Conservation (phyloP, 2,329 filamentous ascomycete species). For the Verticillium nonalfalfae region DNA sequence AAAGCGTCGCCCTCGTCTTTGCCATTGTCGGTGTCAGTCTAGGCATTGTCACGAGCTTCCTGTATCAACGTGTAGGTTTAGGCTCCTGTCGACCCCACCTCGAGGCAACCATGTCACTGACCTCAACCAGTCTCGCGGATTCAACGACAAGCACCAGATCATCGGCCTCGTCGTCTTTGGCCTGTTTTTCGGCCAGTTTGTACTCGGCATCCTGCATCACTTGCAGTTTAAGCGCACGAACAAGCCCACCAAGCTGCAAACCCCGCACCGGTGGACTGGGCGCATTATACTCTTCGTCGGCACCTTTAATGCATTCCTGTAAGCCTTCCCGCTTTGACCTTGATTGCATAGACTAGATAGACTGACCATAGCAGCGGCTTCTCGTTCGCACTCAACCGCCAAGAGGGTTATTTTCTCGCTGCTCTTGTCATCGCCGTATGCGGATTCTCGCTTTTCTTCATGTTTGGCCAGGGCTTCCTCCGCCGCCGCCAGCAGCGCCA, state of each 20-base stretch:
- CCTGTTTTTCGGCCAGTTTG: slow-evolving; percentile 45
- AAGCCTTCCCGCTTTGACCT: slow-evolving; percentile 16
- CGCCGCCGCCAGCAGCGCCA: slow-evolving; percentile 5
- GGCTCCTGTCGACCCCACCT: not conserved
- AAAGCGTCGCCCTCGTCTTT: slow-evolving; percentile 40
- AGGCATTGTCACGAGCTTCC: slow-evolving; percentile 45
- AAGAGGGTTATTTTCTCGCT: slow-evolving; percentile 40
- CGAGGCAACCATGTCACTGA: not conserved
- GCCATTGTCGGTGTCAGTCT: slow-evolving; percentile 43
- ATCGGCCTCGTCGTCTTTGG: slow-evolving; percentile 49
- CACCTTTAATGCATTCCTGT: slow-evolving; percentile 51
- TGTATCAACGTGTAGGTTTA: slow-evolving; percentile 48
- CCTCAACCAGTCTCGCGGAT: slow-evolving; percentile 38
- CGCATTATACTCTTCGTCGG: slow-evolving; percentile 46
- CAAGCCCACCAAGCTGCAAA: slow-evolving; percentile 41
- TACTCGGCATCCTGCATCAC: slow-evolving; percentile 50
- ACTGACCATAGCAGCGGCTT: slow-evolving; percentile 40
- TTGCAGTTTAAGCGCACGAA: slow-evolving; percentile 43
- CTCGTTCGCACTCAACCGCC: slow-evolving; percentile 44
- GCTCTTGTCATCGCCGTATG: slow-evolving; percentile 36
- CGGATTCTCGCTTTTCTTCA: slow-evolving; percentile 26
- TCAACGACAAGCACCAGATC: slow-evolving; percentile 50
- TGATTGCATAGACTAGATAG: too few relatives aligned
- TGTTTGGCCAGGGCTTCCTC: slow-evolving; percentile 20
- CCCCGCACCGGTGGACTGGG: slow-evolving; percentile 52